Percentiles rank a stretch among this genome's conserved stretches.
Evolutionary conservation across 176 grass and related monocot genomes (phyloP).

Genomic region (Pharus latifolius): DNA sequence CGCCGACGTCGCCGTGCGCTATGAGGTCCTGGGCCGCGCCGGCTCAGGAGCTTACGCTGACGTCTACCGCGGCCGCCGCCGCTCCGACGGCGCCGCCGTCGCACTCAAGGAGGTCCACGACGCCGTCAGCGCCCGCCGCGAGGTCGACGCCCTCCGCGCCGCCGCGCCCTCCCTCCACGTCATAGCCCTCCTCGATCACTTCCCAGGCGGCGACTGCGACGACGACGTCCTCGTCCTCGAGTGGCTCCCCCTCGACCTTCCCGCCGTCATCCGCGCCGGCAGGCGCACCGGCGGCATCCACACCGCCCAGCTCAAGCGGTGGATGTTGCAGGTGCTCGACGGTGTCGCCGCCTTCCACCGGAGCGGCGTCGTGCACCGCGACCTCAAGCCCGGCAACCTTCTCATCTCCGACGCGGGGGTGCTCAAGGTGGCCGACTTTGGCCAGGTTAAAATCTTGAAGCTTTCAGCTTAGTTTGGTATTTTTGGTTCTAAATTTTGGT

Average conservation of each 20-base stretch:
- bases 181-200: slow-evolving; percentile 69
- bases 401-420: slow-evolving; percentile 64
- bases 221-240: slow-evolving; percentile 88
- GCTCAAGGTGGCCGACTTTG: slow-evolving; percentile 89
- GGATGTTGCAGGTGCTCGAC: slow-evolving; percentile 82
- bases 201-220: slow-evolving; percentile 58
- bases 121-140: slow-evolving; percentile 62
- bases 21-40: slow-evolving; percentile 68
- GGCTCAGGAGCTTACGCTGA: slow-evolving; percentile 89
- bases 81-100: slow-evolving; percentile 55
- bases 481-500: background rate
- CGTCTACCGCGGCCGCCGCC: slow-evolving; percentile 82
- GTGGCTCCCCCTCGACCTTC: slow-evolving; percentile 64
- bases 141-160: slow-evolving; percentile 70
- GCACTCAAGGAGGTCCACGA: slow-evolving; percentile 97
- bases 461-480: background rate
- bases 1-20: slow-evolving; percentile 51
- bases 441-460: slow-evolving; percentile 51
- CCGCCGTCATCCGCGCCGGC: slow-evolving; percentile 41
- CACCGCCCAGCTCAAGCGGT: slow-evolving; percentile 49
- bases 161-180: slow-evolving; percentile 36
- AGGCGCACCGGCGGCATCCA: slow-evolving; percentile 23
- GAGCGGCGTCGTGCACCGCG: slow-evolving; percentile 65
- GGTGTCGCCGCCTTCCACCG: slow-evolving; percentile 69
- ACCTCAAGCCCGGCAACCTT: slow-evolving; percentile 86